Conservation (phyloP, 176 grass and related monocot genomes). For the Guadua angustifolia region DNA sequence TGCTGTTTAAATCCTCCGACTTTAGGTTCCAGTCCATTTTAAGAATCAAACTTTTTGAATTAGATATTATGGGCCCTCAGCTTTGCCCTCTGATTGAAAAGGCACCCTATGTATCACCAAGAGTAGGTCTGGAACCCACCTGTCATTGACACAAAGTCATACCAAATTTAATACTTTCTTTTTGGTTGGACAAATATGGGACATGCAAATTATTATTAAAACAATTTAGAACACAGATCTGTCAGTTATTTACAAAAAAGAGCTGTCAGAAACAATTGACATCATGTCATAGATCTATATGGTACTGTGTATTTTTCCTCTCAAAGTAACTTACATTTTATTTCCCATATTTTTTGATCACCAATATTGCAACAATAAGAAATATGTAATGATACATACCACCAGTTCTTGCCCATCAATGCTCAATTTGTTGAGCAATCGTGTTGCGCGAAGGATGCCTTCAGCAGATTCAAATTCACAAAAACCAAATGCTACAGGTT, state of each 20-base stretch:
- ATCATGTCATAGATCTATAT: neutral
- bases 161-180: neutral
- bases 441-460: slow-evolving; percentile 82
- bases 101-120: neutral
- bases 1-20: neutral
- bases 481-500: slow-evolving; percentile 90
- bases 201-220: slow-evolving; percentile 16
- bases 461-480: slow-evolving; percentile 98
- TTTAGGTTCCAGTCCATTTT: neutral
- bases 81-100: neutral
- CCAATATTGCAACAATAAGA: slow-evolving; percentile 6
- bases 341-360: neutral
- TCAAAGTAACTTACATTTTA: neutral
- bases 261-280: slow-evolving; percentile 1
- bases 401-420: slow-evolving; percentile 94
- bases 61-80: slow-evolving; percentile 3
- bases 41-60: neutral
- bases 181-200: slow-evolving; percentile 2
- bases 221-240: neutral
- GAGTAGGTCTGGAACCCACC: neutral
- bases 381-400: slow-evolving; percentile 56
- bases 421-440: slow-evolving; percentile 89
- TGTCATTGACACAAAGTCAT: neutral
- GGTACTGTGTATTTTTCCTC: neutral
- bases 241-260: neutral